These are phyloP conservation scores for Pythium coloratum DNA, from an alignment of 352 stramenopile species.

Conservation along the genomic window DNA sequence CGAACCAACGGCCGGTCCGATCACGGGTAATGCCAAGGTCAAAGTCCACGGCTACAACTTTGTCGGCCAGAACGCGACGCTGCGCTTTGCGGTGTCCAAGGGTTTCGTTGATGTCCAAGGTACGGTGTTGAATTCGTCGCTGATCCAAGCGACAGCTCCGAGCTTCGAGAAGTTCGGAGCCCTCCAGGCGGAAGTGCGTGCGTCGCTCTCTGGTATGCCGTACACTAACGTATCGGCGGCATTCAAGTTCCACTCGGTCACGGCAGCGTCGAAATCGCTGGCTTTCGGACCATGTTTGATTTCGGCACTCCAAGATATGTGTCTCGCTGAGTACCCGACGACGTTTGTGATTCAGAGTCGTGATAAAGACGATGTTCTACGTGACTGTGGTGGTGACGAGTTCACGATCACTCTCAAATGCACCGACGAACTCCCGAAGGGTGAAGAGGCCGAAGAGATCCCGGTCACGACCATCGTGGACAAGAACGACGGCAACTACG, in stretches of 20 bases:
- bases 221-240: slow-evolving; percentile 91
- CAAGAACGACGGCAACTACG: slow-evolving; percentile 94
- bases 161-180: slow-evolving; percentile 95
- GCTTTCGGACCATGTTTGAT: slow-evolving; percentile 93
- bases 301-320: slow-evolving; percentile 56
- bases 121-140: slow-evolving; percentile 78
- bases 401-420: slow-evolving; percentile 82
- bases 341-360: slow-evolving; percentile 92
- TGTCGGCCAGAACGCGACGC: slow-evolving; percentile 70
- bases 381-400: slow-evolving; percentile 94
- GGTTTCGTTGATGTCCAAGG: slow-evolving; percentile 92
- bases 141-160: slow-evolving; percentile 90
- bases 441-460: slow-evolving; percentile 35
- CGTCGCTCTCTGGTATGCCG: slow-evolving; percentile 88
- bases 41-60: slow-evolving; percentile 94
- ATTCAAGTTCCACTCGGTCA: slow-evolving; percentile 95
- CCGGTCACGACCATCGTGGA: slow-evolving; percentile 64
- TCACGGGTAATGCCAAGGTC: slow-evolving; percentile 92
- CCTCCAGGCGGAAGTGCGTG: slow-evolving; percentile 85
- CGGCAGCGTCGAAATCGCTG: slow-evolving; percentile 87
- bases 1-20: slow-evolving; percentile 89
- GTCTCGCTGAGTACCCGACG: slow-evolving; percentile 69
- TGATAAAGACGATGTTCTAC: slow-evolving; percentile 87
- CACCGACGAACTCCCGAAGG: slow-evolving; percentile 38
- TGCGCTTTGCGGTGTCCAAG: slow-evolving; percentile 93